Evolutionary conservation across 1,139 yeast species (phyloP).

Genomic region (Zygosaccharomyces sapae): DNA sequence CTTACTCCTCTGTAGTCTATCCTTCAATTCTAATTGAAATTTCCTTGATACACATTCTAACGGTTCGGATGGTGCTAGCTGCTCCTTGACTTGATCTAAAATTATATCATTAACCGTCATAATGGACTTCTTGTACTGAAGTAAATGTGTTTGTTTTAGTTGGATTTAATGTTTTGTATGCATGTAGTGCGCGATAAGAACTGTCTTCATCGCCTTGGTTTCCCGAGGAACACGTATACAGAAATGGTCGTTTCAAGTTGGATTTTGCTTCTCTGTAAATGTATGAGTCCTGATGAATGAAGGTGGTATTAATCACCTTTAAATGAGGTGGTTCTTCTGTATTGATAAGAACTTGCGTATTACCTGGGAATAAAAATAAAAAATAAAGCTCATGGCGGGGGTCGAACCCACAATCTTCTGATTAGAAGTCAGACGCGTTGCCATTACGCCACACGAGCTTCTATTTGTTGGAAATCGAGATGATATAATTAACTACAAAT

Average conservation of each 20-base stretch:
- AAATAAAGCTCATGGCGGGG: conserved; percentile 50
- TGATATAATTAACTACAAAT: too few relatives aligned
- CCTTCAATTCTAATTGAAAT: conserved; percentile 18
- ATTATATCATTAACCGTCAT: conserved; percentile 5
- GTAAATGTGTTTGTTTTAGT: not conserved
- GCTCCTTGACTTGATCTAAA: conserved; percentile 11
- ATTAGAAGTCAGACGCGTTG: conserved; percentile 60
- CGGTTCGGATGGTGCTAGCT: conserved; percentile 17
- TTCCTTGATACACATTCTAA: conserved; percentile 11
- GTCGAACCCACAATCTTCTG: conserved; percentile 59
- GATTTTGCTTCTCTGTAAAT: too few relatives aligned
- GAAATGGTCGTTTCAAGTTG: too few relatives aligned
- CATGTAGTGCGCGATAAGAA: not conserved
- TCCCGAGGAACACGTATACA: not conserved
- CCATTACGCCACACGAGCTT: conserved; percentile 57
- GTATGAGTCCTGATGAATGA: too few relatives aligned
- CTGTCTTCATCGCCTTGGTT: not conserved
- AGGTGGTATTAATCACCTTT: too few relatives aligned
- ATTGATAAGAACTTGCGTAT: too few relatives aligned
- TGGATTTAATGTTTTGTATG: not conserved
- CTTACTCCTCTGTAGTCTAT: conserved; percentile 17
- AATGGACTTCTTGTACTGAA: not conserved
- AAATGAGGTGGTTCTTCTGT: too few relatives aligned
- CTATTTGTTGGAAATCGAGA: too few relatives aligned
- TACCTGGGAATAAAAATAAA: too few relatives aligned